A percentile compares a stretch with the other conserved stretches of the same genome.
These are phyloP conservation scores for Phytophthora agathidicida DNA, from an alignment of 352 stramenopile species.

Conservation along the genomic window DNA sequence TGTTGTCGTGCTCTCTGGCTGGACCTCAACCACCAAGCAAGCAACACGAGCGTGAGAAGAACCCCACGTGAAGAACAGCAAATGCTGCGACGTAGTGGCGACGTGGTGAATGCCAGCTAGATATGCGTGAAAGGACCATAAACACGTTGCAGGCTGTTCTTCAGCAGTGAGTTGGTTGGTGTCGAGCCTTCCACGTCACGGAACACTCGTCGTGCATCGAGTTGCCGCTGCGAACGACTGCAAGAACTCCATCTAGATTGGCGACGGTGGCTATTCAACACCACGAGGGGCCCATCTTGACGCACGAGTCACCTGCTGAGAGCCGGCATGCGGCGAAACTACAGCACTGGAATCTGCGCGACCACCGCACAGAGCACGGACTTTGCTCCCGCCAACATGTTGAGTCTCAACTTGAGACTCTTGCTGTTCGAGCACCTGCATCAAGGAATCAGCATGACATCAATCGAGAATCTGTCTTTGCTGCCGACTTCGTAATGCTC, in stretches of 20 bases:
- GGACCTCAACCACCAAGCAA: no score
- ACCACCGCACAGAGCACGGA: conserved; percentile 1
- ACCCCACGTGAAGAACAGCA: no score
- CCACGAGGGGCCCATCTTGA: conserved; percentile 3
- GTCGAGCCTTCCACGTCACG: conserved; percentile 8
- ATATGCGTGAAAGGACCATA: conserved; percentile 1
- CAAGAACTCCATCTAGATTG: background rate
- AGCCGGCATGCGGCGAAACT: conserved; percentile 8
- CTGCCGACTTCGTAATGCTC: conserved; percentile 5
- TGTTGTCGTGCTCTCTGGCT: conserved; percentile 4
- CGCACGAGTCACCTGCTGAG: conserved; percentile 4
- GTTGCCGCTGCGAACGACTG: background rate
- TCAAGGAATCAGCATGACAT: conserved; percentile 12
- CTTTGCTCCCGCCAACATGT: background rate
- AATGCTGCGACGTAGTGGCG: background rate
- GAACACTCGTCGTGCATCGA: background rate
- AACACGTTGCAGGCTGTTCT: conserved; percentile 13
- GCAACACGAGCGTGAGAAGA: no score
- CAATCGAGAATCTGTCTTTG: conserved; percentile 18
- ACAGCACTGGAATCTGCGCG: conserved; percentile 17
- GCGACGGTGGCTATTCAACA: conserved; percentile 10
- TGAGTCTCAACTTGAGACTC: conserved; percentile 5
- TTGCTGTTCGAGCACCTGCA: conserved; percentile 17
- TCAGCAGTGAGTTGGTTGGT: conserved; percentile 4
- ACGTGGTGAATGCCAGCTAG: conserved; percentile 9